Conservation (phyloP, 192 early-diverging fungal genomes). For the Lunasporangiospora selenospora region DNA sequence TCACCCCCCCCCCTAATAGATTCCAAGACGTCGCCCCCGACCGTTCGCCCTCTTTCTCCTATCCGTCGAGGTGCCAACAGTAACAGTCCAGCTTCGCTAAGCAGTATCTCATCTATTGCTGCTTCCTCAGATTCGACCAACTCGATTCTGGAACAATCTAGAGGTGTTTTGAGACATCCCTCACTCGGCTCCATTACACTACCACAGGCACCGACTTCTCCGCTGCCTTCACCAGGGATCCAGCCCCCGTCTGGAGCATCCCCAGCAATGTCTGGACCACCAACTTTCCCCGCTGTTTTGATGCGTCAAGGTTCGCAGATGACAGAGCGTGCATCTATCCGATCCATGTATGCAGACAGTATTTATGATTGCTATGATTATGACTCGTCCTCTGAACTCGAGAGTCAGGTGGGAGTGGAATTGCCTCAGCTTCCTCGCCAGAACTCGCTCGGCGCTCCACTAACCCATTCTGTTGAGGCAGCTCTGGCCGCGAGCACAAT, state of each 20-base stretch:
- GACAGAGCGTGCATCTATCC: conserved; percentile 28
- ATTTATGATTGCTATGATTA: conserved; percentile 49
- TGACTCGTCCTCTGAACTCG: conserved; percentile 36
- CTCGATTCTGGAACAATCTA: neutral
- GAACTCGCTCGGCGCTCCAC: neutral
- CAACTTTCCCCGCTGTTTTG: conserved; percentile 23
- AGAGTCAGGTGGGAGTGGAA: no score
- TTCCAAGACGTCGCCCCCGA: no score
- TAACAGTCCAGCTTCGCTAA: conserved; percentile 6
- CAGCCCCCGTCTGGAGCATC: neutral
- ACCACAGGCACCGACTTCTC: conserved; percentile 32
- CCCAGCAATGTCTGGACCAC: neutral
- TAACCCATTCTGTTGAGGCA: neutral
- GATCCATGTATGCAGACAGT: conserved; percentile 42
- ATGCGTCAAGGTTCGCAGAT: conserved; percentile 27
- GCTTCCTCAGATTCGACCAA: conserved; percentile 3
- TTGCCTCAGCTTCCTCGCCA: no score
- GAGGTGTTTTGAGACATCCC: conserved; percentile 9
- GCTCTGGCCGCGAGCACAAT: neutral
- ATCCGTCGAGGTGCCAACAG: conserved; percentile 25
- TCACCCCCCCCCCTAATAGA: no score
- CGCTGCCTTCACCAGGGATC: conserved; percentile 24
- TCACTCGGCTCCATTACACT: conserved; percentile 18
- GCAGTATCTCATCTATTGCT: conserved; percentile 27
- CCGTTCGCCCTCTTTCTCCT: conserved; percentile 39